Evolutionary conservation across 2,329 filamentous ascomycete species (phyloP), one percentile per base, ranked within the genome.

Genomic region (Malbranchea cinnamomea): DNA sequence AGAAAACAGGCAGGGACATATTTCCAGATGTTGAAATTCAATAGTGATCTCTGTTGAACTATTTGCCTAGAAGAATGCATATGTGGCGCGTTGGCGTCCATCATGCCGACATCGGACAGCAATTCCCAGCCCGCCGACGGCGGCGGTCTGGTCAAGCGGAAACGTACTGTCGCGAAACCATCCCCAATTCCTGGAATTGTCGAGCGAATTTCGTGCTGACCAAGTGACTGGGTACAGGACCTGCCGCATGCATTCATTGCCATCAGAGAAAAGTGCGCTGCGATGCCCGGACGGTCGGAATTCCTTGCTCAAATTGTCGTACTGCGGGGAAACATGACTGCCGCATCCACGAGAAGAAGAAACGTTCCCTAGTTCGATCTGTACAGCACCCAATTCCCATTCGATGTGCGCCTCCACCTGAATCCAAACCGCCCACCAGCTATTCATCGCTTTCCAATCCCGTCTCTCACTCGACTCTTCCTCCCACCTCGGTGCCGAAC

Each of bases 221-320:
- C 16, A 13, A n/a, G 22, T 31, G 30, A 25, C 9, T 10, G 8
- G 12, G 8, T 20, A 6, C 42, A 55, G 51, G 52, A 30, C 52
- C 53, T n/a, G 55, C 47, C 14, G 63, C 63, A 20, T 67, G 63
- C 35, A 45, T 62, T 23, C 52, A 56, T 36, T 67, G 63, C 31
- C 63, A 67, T 44, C 58, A 56, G 28, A 57, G 62, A 33, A 67
- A 67, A 43, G 57, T 67, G 28, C 59, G 60, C 36, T 67, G 63
- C 37, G 63, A 67, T 44, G 57, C 65, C 25, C 53, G 62, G 32
- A 39, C 51, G 12, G 57, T 59, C 18, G 63, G 63, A 9, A 40
- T 56, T 1, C 63, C 63, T 0, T 67, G 63, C 39, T 59, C 62
- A 30, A 65, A 64, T 37, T 67, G 63, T 34, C 49, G 50, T 19